phyloP scores from a whole-genome alignment of 2,329 filamentous ascomycete species.

The Xylariaceae sp. region DNA sequence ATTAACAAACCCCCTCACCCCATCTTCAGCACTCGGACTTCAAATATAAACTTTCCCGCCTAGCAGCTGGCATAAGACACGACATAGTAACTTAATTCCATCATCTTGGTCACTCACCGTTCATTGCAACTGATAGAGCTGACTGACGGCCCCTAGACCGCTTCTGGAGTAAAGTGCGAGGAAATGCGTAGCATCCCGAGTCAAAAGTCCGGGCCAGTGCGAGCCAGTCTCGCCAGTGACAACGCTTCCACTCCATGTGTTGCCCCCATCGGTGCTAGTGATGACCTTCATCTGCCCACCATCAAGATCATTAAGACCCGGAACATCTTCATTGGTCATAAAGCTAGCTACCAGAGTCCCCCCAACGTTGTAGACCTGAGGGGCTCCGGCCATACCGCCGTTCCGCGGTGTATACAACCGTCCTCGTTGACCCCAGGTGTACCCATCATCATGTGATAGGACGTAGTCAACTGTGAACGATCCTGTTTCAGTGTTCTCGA shows the following conservation, averaged over 20 bases:
- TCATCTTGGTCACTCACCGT: too few species aligned
- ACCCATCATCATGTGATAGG: constrained; percentile 39
- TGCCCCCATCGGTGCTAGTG: constrained; percentile 26
- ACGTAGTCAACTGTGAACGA: constrained; percentile 38
- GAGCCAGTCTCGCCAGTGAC: constrained; percentile 26
- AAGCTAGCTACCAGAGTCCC: constrained; percentile 42
- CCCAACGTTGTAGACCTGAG: constrained; percentile 42
- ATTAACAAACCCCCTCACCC: too few species aligned
- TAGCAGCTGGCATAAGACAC: too few species aligned
- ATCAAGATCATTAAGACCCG: constrained; percentile 17
- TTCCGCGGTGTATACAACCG: constrained; percentile 37
- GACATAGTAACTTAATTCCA: too few species aligned
- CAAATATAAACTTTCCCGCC: too few species aligned
- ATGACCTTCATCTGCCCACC: constrained; percentile 34
- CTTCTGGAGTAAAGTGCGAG: constrained; percentile 29
- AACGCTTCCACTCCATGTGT: constrained; percentile 26
- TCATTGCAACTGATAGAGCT: constrained; percentile 16
- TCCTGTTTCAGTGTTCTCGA: constrained; percentile 38
- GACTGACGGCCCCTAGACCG: constrained; percentile 26
- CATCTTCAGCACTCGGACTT: too few species aligned
- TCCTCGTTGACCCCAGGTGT: constrained; percentile 37
- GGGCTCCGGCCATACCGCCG: constrained; percentile 38
- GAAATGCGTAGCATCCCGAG: constrained; percentile 25
- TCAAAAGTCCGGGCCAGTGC: constrained; percentile 34
- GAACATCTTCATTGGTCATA: constrained; percentile 43